Conservation (phyloP, 495 filamentous ascomycete species). For the Hypoxylon trugodes region DNA sequence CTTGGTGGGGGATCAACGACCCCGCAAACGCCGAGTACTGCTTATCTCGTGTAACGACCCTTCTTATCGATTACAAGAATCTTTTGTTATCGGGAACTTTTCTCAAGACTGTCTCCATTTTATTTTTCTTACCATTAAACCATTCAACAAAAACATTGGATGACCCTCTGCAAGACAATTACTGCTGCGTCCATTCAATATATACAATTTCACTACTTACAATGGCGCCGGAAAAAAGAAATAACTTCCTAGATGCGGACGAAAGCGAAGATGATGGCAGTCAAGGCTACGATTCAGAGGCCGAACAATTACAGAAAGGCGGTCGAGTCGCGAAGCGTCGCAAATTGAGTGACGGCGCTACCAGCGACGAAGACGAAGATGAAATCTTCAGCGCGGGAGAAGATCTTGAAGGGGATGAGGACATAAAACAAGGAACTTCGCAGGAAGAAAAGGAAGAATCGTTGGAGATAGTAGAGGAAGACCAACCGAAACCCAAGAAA, state of each 20-base stretch:
- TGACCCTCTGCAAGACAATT: neutral
- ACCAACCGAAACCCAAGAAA: slow-evolving; percentile 24
- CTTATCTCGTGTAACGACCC: neutral
- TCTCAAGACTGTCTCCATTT: slow-evolving; percentile 25
- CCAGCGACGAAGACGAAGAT: slow-evolving; percentile 50
- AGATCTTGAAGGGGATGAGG: slow-evolving; percentile 21
- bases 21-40: slow-evolving; percentile 20
- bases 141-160: neutral
- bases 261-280: slow-evolving; percentile 72
- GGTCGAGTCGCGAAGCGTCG: slow-evolving; percentile 71
- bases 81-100: slow-evolving; percentile 18
- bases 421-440: slow-evolving; percentile 33
- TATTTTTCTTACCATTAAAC: slow-evolving; percentile 1
- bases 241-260: slow-evolving; percentile 77
- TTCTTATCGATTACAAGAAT: no score
- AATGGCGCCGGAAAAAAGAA: slow-evolving; percentile 75
- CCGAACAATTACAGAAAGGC: slow-evolving; percentile 70
- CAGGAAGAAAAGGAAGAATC: slow-evolving; percentile 32
- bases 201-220: neutral
- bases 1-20: slow-evolving; percentile 30
- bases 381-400: slow-evolving; percentile 44
- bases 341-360: slow-evolving; percentile 60
- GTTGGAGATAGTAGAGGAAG: slow-evolving; percentile 35
- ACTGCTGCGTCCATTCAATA: neutral
- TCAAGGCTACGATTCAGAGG: slow-evolving; percentile 74